phyloP scores from a whole-genome alignment of 805 yeast genomes.

The Candida nemodendra region DNA sequence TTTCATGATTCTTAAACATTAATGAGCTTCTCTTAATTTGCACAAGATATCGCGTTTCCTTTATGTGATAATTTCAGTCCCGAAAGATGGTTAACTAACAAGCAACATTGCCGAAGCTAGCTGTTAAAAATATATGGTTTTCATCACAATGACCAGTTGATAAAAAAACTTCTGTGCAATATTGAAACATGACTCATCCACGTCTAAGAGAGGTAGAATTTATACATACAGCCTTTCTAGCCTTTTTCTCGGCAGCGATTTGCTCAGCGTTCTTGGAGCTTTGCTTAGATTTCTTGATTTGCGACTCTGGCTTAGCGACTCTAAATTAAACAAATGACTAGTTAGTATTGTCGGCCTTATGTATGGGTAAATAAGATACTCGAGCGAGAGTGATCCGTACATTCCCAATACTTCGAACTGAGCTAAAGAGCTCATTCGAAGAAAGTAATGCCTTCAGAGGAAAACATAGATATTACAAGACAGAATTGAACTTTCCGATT shows the following conservation, averaged over 20 bases:
- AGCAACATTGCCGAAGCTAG: slow-evolving; percentile 74
- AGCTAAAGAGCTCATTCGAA: slow-evolving; percentile 29
- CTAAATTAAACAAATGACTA: slow-evolving; percentile 28
- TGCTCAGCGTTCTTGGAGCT: slow-evolving; percentile 73
- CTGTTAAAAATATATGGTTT: slow-evolving; percentile 47
- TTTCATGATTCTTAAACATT: neutral
- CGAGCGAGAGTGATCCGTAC: slow-evolving; percentile 11
- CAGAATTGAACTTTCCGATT: neutral
- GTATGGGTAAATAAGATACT: slow-evolving; percentile 3
- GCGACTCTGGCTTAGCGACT: slow-evolving; percentile 75
- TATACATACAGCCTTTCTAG: slow-evolving; percentile 76
- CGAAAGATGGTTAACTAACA: slow-evolving; percentile 84
- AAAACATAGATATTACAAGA: slow-evolving; percentile 25
- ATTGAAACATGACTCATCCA: slow-evolving; percentile 40
- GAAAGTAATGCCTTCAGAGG: slow-evolving; percentile 31
- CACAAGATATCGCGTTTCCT: neutral
- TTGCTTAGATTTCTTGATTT: slow-evolving; percentile 78
- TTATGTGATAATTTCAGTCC: slow-evolving; percentile 52
- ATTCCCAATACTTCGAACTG: slow-evolving; percentile 28
- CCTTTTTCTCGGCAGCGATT: slow-evolving; percentile 77
- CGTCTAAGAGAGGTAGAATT: slow-evolving; percentile 24
- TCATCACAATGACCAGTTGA: slow-evolving; percentile 39
- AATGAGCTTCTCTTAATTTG: neutral
- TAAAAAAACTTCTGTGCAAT: slow-evolving; percentile 2
- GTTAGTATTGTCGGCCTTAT: slow-evolving; percentile 16